Base-by-base conservation (phyloP, 2,329 filamentous ascomycete genomes). In the Cordyceps tenuipes region DNA sequence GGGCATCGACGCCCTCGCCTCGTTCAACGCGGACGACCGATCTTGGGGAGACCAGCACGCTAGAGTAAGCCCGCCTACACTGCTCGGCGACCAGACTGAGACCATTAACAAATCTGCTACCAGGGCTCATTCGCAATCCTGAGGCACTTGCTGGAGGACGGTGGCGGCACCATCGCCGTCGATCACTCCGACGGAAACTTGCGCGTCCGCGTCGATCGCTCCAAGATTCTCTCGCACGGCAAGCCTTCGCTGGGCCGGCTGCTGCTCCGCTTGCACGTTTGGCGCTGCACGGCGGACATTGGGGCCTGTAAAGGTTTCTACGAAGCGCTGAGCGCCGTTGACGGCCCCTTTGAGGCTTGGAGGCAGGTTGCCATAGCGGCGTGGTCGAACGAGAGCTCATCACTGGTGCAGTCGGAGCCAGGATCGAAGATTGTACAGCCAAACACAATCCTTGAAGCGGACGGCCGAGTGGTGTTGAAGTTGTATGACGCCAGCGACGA, bases 281-380 rank as follows among this genome's bases (percentile, higher is more conserved):
- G 78, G 69, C 84, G 85, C 64, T 82, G 80, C 53, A 87, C 82
- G 2, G 85, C 84, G 1, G 83, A 87, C 64, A 73, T 79, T 9
- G 68, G 75, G 13, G 5, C 46, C 2, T 48, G 46, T 23, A 29
- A 8, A 6, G 46, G 29, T 9, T 31, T 48, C 23, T 48, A 31
- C 23, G 46, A 29, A 13, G 23, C 13, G 15, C 29, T 48, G 15
- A 29, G 23, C 23, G 23, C 46, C 5, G 46, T 48, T 17, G 15
- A 29, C 13, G 46, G 46, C 13, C 23, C 5, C 5, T 48, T 17
- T 31, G 46, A 48, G 46, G 46, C 23, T 8, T 48, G 46, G 46
- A 15, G 23, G 15, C 46, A 48, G 23, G 15, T 3, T 1, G 23
- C 23, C 4, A 10, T 23, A 15, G 13, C 44, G 26, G 8, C 19